Conservation (phyloP, 805 yeast genomes). For the Ogataea methanolica region DNA sequence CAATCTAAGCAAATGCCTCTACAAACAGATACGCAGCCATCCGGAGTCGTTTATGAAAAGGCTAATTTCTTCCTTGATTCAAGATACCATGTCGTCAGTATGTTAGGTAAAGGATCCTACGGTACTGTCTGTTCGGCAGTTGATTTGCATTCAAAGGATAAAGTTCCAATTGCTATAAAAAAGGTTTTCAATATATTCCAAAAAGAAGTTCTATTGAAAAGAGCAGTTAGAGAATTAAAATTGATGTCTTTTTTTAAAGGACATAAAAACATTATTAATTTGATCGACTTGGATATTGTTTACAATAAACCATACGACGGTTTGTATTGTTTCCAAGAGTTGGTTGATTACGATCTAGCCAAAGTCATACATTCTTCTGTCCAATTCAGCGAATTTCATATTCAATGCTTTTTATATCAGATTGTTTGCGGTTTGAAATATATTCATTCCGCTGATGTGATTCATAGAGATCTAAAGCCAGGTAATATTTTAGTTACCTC, state of each 20-base stretch:
- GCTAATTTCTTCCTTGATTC: conserved; percentile 59
- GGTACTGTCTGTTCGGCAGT: conserved; percentile 80
- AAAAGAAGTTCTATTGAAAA: conserved; percentile 59
- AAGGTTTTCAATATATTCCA: conserved; percentile 69
- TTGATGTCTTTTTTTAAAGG: conserved; percentile 81
- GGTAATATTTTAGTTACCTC: conserved; percentile 77
- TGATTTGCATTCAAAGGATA: conserved; percentile 39
- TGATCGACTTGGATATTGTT: conserved; percentile 72
- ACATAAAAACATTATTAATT: conserved; percentile 72
- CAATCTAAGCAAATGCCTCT: conserved; percentile 6
- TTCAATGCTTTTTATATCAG: conserved; percentile 73
- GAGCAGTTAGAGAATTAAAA: conserved; percentile 82
- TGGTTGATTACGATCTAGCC: conserved; percentile 77
- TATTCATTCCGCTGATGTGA: conserved; percentile 87
- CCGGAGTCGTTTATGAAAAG: conserved; percentile 38
- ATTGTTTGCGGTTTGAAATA: conserved; percentile 82
- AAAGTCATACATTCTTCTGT: conserved; percentile 73
- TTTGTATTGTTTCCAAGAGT: conserved; percentile 82
- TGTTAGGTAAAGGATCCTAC: conserved; percentile 81
- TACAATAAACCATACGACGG: conserved; percentile 71
- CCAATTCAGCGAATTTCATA: conserved; percentile 80
- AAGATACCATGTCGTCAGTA: conserved; percentile 51
- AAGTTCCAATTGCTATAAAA: conserved; percentile 63
- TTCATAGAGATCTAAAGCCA: conserved; percentile 90
- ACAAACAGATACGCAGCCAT: conserved; percentile 8